Conservation (phyloP, 1,284 basidiomycete genomes). For the Naganishia albida region DNA sequence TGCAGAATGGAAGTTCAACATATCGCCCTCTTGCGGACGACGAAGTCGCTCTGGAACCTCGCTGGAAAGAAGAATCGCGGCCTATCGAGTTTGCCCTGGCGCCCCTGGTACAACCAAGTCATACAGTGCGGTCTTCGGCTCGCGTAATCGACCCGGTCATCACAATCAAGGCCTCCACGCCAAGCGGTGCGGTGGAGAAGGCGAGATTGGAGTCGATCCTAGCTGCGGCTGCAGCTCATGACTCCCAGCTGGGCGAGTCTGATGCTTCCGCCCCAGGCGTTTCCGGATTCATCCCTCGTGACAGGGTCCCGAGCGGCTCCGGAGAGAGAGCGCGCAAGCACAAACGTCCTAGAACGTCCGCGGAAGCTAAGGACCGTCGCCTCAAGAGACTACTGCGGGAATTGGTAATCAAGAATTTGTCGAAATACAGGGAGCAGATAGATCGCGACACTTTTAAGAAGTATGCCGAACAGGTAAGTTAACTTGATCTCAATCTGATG, state of each 20-base stretch:
- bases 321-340: conserved; percentile 35
- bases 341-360: background rate
- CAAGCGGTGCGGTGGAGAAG: conserved; percentile 5
- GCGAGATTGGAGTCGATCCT: conserved; percentile 52
- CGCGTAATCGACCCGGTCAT: background rate
- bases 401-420: conserved; percentile 88
- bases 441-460: conserved; percentile 88
- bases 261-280: background rate
- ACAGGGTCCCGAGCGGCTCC: conserved; percentile 47
- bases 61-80: conserved; percentile 11
- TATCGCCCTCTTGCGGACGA: conserved; percentile 7
- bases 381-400: conserved; percentile 81
- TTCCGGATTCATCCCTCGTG: background rate
- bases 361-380: conserved; percentile 72
- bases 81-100: conserved; percentile 19
- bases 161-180: background rate
- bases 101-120: conserved; percentile 13
- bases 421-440: conserved; percentile 78
- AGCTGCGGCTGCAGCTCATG: conserved; percentile 50
- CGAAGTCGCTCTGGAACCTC: conserved; percentile 16
- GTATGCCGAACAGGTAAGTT: conserved; percentile 85
- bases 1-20: background rate
- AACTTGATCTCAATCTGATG: background rate
- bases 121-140: background rate
- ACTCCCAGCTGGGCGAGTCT: conserved; percentile 54